A percentile compares a stretch with the other conserved stretches of the same genome.
phyloP scores from a whole-genome alignment of 106 monocot genomes.

The Gastrodia elata region DNA sequence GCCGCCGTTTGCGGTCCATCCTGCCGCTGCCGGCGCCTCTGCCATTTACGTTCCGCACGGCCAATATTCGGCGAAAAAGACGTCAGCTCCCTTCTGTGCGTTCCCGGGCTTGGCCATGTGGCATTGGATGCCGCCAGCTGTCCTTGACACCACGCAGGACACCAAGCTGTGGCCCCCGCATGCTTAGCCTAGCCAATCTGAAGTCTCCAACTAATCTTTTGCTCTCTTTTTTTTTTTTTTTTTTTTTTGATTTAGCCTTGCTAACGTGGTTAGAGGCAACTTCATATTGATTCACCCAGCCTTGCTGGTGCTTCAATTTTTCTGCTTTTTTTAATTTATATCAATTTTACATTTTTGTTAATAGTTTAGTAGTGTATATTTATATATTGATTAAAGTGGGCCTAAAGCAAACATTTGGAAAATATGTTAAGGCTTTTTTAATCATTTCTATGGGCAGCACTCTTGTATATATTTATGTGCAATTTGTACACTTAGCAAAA shows the following conservation, averaged over 20 bases:
- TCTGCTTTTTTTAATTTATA: no score
- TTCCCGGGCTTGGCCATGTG: slow-evolving; percentile 46
- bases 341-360: no score
- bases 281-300: no score
- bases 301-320: no score
- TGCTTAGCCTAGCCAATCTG: slow-evolving; percentile 21
- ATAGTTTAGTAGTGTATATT: no score
- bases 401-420: no score
- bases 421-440: no score
- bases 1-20: slow-evolving; percentile 42
- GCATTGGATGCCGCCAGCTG: slow-evolving; percentile 51
- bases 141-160: slow-evolving; percentile 50
- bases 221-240: background rate
- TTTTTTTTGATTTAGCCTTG: background rate
- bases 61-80: slow-evolving; percentile 18
- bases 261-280: background rate
- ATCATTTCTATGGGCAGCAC: no score
- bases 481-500: no score
- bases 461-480: no score
- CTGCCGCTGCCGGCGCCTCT: slow-evolving; percentile 12
- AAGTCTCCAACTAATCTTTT: background rate
- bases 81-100: slow-evolving; percentile 9
- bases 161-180: slow-evolving; percentile 63
- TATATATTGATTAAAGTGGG: no score
- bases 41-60: slow-evolving; percentile 13